These are phyloP conservation scores for Zymoseptoria brevis DNA, from an alignment of 2,329 filamentous ascomycete species.

Conservation along the genomic window DNA sequence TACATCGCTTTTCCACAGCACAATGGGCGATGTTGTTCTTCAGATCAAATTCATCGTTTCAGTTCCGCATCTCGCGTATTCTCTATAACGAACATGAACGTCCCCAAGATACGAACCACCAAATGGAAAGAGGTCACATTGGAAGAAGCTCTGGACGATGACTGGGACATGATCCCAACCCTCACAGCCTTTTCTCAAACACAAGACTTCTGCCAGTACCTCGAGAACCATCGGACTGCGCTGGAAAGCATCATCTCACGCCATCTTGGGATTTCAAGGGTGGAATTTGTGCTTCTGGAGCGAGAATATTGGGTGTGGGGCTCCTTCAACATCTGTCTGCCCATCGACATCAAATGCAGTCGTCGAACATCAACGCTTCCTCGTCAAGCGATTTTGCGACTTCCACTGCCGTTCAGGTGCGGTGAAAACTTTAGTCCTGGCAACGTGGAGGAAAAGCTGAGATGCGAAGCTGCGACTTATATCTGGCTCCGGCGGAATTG, in stretches of 20 bases:
- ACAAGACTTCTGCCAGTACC: neutral
- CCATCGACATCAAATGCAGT: neutral
- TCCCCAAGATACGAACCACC: neutral
- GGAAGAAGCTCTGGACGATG: neutral
- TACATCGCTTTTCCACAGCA: no score
- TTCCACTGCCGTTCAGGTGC: slow-evolving; percentile 19
- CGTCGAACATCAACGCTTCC: neutral
- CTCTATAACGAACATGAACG: neutral
- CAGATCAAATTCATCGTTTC: no score
- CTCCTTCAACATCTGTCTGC: neutral
- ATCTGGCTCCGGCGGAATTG: slow-evolving; percentile 35
- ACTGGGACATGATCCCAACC: neutral
- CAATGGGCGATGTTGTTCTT: no score
- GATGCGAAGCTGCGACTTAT: slow-evolving; percentile 35
- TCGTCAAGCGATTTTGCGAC: slow-evolving; percentile 6
- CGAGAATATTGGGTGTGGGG: neutral
- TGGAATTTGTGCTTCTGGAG: neutral
- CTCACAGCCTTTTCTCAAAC: neutral
- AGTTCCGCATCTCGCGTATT: neutral
- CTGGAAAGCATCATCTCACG: neutral
- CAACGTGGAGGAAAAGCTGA: slow-evolving; percentile 38
- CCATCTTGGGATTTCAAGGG: neutral
- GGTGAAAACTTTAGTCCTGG: slow-evolving; percentile 34
- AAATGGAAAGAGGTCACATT: neutral
- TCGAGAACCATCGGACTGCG: neutral